Evolutionary conservation across 2,329 filamentous ascomycete species (phyloP), one percentile per base, ranked within the genome.

Genomic region (Tolypocladium album): DNA sequence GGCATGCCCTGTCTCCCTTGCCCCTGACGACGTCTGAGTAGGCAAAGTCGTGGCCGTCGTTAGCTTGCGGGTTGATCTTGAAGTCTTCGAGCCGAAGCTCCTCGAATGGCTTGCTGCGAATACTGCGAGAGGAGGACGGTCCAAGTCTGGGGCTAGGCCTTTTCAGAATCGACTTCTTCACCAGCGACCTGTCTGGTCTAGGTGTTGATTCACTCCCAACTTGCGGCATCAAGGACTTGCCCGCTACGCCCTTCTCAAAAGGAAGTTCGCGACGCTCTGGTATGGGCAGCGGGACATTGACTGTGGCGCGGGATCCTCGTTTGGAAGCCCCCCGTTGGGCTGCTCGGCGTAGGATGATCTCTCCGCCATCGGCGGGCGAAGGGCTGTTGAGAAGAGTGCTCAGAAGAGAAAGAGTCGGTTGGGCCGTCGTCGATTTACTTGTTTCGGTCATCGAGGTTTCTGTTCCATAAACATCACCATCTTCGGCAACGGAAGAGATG

Each of bases 11-110:
- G 47, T 88, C 84, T 12, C 84, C 82, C 64, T 81, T 87, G 59
- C 82, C 83, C 58, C 92, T 86, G 17, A 95, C 82, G 0, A 92
- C 87, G 61, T 93, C 88, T 1, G 81, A 78, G 69, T 85, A 96
- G 13, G 90, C 90, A 71, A 84, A 90, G 59, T 86, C 82, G 52
- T 85, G 77, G 2, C 89, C 89, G 50, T 88, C 81, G 64, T 92
- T 93, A 65, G 79, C 81, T 5, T 77, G 76, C 0, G 90, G 87
- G 64, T 96, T 96, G 66, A 94, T 78, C 70, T 88, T 93, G 78
- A 96, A 97, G 72, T 96, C 88, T 15, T 84, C 82, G 1, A 88
- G 75, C 17, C 76, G 76, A 15, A 96, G 79, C 40, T 81, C 76
- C 0, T 78, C 74, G 3, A 85, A 64, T 0, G 85, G 81, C 57